phyloP scores from a whole-genome alignment of 805 yeast species.

The Blastobotrys robertii region DNA sequence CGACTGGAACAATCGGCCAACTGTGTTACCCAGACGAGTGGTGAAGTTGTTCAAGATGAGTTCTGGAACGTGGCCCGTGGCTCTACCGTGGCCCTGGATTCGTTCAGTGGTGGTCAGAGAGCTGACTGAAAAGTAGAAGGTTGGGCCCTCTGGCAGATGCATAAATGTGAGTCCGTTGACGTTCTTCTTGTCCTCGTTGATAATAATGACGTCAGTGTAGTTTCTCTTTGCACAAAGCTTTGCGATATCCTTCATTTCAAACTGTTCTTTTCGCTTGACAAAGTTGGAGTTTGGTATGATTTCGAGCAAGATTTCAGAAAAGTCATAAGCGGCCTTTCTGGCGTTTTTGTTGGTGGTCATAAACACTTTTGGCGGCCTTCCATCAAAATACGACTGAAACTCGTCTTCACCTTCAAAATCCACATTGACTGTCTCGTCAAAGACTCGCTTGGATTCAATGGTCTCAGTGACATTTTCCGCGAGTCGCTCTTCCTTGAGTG shows the following conservation, averaged over 20 bases:
- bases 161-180: slow-evolving; percentile 89
- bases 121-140: slow-evolving; percentile 79
- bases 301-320: slow-evolving; percentile 78
- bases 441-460: slow-evolving; percentile 73
- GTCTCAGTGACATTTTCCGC: slow-evolving; percentile 72
- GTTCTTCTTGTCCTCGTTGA: slow-evolving; percentile 88
- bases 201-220: slow-evolving; percentile 77
- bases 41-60: slow-evolving; percentile 84
- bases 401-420: slow-evolving; percentile 38
- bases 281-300: slow-evolving; percentile 79
- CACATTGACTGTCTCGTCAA: slow-evolving; percentile 64
- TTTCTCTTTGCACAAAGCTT: slow-evolving; percentile 71
- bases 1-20: slow-evolving; percentile 84
- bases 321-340: slow-evolving; percentile 76
- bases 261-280: slow-evolving; percentile 78
- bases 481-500: slow-evolving; percentile 68
- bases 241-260: slow-evolving; percentile 78
- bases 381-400: slow-evolving; percentile 49
- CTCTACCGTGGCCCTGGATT: slow-evolving; percentile 80
- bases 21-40: slow-evolving; percentile 87
- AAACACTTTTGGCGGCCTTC: slow-evolving; percentile 71
- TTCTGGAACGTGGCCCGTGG: slow-evolving; percentile 89
- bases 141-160: slow-evolving; percentile 92
- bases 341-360: slow-evolving; percentile 86
- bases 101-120: slow-evolving; percentile 66